These are phyloP conservation scores for Candida germanica DNA, from an alignment of 805 yeast species.

Conservation along the genomic window DNA sequence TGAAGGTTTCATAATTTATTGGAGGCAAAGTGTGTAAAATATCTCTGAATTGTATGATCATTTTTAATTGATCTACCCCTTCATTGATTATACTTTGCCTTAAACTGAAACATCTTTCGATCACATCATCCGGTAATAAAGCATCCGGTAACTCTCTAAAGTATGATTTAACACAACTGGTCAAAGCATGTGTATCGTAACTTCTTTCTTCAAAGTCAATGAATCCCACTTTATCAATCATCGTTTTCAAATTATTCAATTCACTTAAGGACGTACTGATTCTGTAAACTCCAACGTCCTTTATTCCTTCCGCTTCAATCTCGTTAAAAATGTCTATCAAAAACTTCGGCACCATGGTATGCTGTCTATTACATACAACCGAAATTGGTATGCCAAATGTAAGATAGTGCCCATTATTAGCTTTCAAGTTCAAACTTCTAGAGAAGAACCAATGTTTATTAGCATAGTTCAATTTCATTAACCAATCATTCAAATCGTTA, in stretches of 20 bases:
- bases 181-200: slow-evolving; percentile 80
- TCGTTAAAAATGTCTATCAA: slow-evolving; percentile 65
- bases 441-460: slow-evolving; percentile 57
- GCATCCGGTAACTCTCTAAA: slow-evolving; percentile 87
- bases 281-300: slow-evolving; percentile 89
- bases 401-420: slow-evolving; percentile 12
- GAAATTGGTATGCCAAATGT: slow-evolving; percentile 88
- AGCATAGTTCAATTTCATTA: slow-evolving; percentile 45
- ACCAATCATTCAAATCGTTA: slow-evolving; percentile 72
- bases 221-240: slow-evolving; percentile 46
- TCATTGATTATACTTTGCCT: slow-evolving; percentile 20
- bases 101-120: slow-evolving; percentile 52
- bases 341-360: slow-evolving; percentile 58
- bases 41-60: slow-evolving; percentile 19
- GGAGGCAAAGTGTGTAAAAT: slow-evolving; percentile 51
- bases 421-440: slow-evolving; percentile 24
- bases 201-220: slow-evolving; percentile 47
- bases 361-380: slow-evolving; percentile 71
- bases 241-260: slow-evolving; percentile 39
- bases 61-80: background rate
- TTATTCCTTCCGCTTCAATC: slow-evolving; percentile 82
- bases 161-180: slow-evolving; percentile 82
- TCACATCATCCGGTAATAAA: slow-evolving; percentile 62
- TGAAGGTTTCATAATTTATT: slow-evolving; percentile 65
- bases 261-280: slow-evolving; percentile 53